Conservation (phyloP, 129 eudicot species). For the Kitagawia praeruptora region DNA sequence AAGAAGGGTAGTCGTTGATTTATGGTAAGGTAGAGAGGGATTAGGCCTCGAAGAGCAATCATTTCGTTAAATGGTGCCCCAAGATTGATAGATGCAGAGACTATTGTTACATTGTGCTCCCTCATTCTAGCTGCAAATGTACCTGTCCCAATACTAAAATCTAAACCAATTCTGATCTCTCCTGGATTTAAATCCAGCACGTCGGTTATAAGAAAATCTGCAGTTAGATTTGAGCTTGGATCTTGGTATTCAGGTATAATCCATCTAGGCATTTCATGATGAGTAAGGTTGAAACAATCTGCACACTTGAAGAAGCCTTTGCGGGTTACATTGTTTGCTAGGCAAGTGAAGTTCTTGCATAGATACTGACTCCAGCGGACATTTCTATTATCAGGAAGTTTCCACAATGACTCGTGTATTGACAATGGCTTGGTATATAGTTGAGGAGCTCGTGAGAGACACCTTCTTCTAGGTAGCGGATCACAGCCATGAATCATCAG, state of each 20-base stretch:
- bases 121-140: constrained; percentile 74
- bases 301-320: constrained; percentile 73
- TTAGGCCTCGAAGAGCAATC: constrained; percentile 63
- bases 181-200: constrained; percentile 50
- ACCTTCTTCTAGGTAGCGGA: constrained; percentile 67
- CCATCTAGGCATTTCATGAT: constrained; percentile 65
- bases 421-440: constrained; percentile 46
- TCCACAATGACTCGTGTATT: constrained; percentile 49
- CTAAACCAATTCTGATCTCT: constrained; percentile 51
- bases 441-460: constrained; percentile 47
- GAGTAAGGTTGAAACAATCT: constrained; percentile 53
- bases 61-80: constrained; percentile 71
- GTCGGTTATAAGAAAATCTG: constrained; percentile 44
- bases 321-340: constrained; percentile 31
- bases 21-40: constrained; percentile 58
- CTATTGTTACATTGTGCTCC: constrained; percentile 49
- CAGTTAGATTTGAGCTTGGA: constrained; percentile 39
- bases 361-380: constrained; percentile 62
- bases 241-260: constrained; percentile 34
- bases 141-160: constrained; percentile 65
- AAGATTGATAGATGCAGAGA: constrained; percentile 47
- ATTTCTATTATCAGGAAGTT: constrained; percentile 47
- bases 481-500: constrained; percentile 78
- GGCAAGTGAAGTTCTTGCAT: constrained; percentile 63
- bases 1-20: constrained; percentile 71